phyloP scores from a whole-genome alignment of 352 stramenopile genomes.

The Globisporangium radiosum region DNA sequence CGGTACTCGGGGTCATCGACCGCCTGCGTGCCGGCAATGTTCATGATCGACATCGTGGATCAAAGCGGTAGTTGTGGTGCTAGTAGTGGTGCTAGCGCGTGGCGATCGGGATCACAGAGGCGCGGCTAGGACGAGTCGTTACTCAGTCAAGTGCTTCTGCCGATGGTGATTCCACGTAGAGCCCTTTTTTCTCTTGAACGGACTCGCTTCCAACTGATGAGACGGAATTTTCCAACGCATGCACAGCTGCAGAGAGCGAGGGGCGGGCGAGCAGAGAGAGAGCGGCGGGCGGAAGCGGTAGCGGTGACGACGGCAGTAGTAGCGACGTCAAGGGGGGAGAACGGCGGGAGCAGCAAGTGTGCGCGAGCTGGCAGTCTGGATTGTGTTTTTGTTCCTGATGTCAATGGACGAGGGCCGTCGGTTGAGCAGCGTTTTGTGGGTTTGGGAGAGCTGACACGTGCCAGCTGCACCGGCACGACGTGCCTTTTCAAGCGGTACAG shows the following conservation, averaged over 20 bases:
- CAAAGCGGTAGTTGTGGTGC: background rate
- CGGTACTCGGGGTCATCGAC: no score
- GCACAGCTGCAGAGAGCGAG: slow-evolving; percentile 50
- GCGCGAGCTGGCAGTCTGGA: background rate
- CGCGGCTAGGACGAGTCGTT: no score
- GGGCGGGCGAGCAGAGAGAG: slow-evolving; percentile 1
- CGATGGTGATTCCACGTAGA: slow-evolving; percentile 17
- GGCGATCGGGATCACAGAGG: background rate
- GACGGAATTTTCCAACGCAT: slow-evolving; percentile 85
- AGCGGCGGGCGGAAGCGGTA: background rate
- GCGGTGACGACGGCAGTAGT: background rate
- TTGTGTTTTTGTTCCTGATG: background rate
- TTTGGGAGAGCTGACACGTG: background rate
- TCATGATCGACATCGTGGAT: slow-evolving; percentile 81
- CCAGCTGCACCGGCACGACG: background rate
- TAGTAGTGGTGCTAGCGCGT: background rate
- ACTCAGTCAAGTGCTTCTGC: slow-evolving; percentile 5
- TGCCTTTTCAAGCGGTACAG: background rate
- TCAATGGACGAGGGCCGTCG: background rate
- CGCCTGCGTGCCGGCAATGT: slow-evolving; percentile 85
- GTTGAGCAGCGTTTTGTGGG: background rate
- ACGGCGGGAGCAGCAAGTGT: background rate
- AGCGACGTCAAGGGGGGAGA: background rate
- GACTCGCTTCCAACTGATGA: slow-evolving; percentile 69
- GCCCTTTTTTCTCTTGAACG: slow-evolving; percentile 77